Evolutionary conservation across 257 asterid genomes (phyloP).

Genomic region (Ligustrum vulgare): DNA sequence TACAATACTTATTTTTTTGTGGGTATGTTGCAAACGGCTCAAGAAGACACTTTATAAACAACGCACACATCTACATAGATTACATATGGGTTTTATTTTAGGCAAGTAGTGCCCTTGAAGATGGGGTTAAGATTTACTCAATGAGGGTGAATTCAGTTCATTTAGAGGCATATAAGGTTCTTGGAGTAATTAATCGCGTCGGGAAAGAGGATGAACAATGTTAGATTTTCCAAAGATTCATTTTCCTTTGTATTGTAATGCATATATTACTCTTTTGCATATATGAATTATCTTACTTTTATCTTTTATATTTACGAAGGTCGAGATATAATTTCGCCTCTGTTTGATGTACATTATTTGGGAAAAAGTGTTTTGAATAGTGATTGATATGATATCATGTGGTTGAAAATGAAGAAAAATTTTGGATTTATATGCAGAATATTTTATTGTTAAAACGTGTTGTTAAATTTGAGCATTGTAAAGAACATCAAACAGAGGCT

Average conservation of each 20-base stretch:
- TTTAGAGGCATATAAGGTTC: slow-evolving; percentile 96
- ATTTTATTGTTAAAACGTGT: too few species aligned
- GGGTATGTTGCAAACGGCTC: neutral
- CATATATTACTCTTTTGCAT: neutral
- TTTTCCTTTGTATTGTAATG: slow-evolving; percentile 7
- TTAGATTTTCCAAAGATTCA: slow-evolving; percentile 28
- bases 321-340: too few species aligned
- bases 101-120: slow-evolving; percentile 99
- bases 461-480: too few species aligned
- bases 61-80: neutral
- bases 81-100: slow-evolving; percentile 23
- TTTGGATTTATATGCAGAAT: too few species aligned
- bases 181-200: slow-evolving; percentile 94
- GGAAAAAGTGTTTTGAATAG: too few species aligned
- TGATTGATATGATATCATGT: too few species aligned
- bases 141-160: slow-evolving; percentile 95
- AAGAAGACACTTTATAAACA: neutral
- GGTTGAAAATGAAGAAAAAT: too few species aligned
- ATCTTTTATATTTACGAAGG: too few species aligned
- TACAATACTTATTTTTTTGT: neutral
- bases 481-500: too few species aligned
- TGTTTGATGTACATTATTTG: too few species aligned
- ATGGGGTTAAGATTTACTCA: slow-evolving; percentile 97
- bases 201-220: slow-evolving; percentile 84
- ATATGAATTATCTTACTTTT: neutral